Percentiles rank a stretch among this genome's conserved stretches.
These are phyloP conservation scores for Huiozyma naganishii DNA, from an alignment of 805 yeast species.

Conservation along the genomic window DNA sequence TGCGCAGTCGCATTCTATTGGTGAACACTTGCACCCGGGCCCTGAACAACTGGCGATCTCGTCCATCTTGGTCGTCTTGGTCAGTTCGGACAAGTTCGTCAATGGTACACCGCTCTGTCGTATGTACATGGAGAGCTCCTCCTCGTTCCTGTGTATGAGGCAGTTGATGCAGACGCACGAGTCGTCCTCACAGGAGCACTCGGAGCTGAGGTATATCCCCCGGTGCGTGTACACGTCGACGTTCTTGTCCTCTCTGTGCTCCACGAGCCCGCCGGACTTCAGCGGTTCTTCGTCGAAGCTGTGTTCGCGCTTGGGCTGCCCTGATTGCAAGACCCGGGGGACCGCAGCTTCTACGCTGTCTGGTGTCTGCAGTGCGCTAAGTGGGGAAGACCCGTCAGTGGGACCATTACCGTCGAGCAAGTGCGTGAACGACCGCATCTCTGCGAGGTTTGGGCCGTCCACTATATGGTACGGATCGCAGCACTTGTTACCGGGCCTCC, in stretches of 20 bases:
- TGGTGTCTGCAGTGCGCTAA: neutral
- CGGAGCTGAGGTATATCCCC: constrained; percentile 24
- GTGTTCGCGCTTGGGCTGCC: neutral
- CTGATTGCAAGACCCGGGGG: neutral
- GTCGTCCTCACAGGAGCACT: constrained; percentile 26
- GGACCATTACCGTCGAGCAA: neutral
- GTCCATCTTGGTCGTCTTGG: neutral
- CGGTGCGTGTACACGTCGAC: constrained; percentile 26
- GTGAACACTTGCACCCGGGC: constrained; percentile 13
- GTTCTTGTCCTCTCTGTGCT: constrained; percentile 6
- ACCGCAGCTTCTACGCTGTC: neutral
- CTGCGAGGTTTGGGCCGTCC: neutral
- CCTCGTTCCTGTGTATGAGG: constrained; percentile 27
- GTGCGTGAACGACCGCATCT: neutral
- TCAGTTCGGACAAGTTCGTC: constrained; percentile 10
- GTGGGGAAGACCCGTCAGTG: neutral
- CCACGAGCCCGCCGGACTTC: constrained; percentile 1
- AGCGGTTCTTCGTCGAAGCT: neutral
- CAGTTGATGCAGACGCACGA: constrained; percentile 26
- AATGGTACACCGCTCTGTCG: constrained; percentile 24
- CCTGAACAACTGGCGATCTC: constrained; percentile 4
- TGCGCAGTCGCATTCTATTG: constrained; percentile 16
- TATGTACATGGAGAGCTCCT: constrained; percentile 22
- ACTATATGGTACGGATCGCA: constrained; percentile 6
- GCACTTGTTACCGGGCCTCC: neutral